Evolutionary conservation across 768 basidiomycete genomes (phyloP).

Genomic region (Hygrocybe punicea): DNA sequence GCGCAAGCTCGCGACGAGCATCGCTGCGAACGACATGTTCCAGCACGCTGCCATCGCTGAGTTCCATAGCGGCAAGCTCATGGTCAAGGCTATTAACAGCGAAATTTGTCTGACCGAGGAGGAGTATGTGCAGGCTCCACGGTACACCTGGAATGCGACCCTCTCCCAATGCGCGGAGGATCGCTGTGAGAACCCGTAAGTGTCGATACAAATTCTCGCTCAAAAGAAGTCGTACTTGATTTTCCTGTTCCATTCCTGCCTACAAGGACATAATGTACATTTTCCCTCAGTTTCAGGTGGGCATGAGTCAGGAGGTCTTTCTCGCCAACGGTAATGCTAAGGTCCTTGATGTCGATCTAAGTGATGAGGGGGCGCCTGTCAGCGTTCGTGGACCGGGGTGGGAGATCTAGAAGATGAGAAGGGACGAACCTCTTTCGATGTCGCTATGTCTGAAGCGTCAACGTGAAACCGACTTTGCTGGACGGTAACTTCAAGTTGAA

Average conservation of each 20-base stretch:
- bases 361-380: neutral
- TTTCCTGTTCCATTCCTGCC: constrained; percentile 28
- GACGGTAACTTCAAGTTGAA: constrained; percentile 22
- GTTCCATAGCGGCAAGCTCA: constrained; percentile 17
- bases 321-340: constrained; percentile 43
- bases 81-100: constrained; percentile 18
- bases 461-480: constrained; percentile 38
- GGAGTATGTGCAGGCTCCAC: constrained; percentile 40
- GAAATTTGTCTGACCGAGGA: constrained; percentile 42
- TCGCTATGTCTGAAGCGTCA: constrained; percentile 31
- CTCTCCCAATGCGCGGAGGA: constrained; percentile 43
- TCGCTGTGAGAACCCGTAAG: constrained; percentile 5
- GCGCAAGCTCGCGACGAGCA: constrained; percentile 30
- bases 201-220: neutral
- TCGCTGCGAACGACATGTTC: constrained; percentile 48
- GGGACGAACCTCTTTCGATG: constrained; percentile 10
- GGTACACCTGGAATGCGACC: constrained; percentile 48
- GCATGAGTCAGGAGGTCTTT: constrained; percentile 40
- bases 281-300: constrained; percentile 40
- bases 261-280: constrained; percentile 38
- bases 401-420: too few relatives aligned
- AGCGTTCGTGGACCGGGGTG: too few relatives aligned
- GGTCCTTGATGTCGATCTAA: constrained; percentile 40
- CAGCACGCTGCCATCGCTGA: constrained; percentile 23
- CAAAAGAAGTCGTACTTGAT: constrained; percentile 2